These are phyloP conservation scores for Ustilago bromivora DNA, from an alignment of 1,284 basidiomycete genomes.

Conservation along the genomic window DNA sequence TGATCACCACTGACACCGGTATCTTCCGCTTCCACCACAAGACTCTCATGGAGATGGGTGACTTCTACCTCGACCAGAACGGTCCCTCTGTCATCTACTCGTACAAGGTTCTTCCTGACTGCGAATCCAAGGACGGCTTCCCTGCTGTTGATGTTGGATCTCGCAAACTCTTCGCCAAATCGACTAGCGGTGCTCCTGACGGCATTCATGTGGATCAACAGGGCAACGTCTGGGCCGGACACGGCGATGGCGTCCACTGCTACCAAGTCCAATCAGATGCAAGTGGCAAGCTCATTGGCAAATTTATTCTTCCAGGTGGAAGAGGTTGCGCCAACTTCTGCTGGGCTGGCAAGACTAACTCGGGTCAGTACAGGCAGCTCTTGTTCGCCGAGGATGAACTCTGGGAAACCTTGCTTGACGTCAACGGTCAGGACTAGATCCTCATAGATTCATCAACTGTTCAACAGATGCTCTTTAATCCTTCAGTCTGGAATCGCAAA, in stretches of 20 bases:
- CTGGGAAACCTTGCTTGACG: constrained; percentile 43
- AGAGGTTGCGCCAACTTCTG: constrained; percentile 56
- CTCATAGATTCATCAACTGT: background rate
- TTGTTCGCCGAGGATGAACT: constrained; percentile 55
- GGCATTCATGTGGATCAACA: constrained; percentile 44
- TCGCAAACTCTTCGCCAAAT: constrained; percentile 33
- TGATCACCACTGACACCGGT: constrained; percentile 49
- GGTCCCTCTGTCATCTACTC: constrained; percentile 38
- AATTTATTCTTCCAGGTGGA: constrained; percentile 43
- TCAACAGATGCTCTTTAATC: background rate
- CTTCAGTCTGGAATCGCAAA: background rate
- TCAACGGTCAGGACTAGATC: constrained; percentile 42
- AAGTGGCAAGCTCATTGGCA: constrained; percentile 49
- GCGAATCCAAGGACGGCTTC: constrained; percentile 21
- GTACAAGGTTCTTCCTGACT: constrained; percentile 35
- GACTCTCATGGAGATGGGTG: constrained; percentile 35
- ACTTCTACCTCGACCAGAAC: constrained; percentile 39
- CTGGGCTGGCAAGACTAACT: constrained; percentile 42
- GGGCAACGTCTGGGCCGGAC: constrained; percentile 54
- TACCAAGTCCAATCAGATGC: constrained; percentile 37
- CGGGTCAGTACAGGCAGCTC: constrained; percentile 36
- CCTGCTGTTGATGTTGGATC: constrained; percentile 29
- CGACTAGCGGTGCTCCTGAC: constrained; percentile 42
- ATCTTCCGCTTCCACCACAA: constrained; percentile 44
- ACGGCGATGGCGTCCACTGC: constrained; percentile 52